These are phyloP conservation scores for Conringia planisiliqua DNA, from an alignment of 345 rosid genomes.

Conservation along the genomic window DNA sequence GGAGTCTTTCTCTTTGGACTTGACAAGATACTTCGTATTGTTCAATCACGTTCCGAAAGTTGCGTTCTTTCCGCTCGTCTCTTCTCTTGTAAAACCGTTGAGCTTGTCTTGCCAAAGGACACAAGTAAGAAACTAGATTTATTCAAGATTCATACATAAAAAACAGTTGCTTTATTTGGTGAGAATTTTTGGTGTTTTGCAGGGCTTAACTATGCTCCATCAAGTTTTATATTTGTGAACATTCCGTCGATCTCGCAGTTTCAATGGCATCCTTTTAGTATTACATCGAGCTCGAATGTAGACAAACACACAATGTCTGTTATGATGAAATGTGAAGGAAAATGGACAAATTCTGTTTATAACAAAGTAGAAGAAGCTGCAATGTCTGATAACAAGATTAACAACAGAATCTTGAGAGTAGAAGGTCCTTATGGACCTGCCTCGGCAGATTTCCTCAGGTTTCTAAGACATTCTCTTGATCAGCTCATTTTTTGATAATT, in stretches of 20 bases:
- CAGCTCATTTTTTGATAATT: background rate
- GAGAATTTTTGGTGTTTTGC: conserved; percentile 22
- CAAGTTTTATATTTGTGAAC: conserved; percentile 66
- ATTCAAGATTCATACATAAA: background rate
- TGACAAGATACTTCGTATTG: conserved; percentile 64
- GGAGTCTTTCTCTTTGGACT: conserved; percentile 76
- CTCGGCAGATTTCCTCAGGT: conserved; percentile 65
- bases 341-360: conserved; percentile 64
- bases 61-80: conserved; percentile 52
- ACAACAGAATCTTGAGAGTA: conserved; percentile 43
- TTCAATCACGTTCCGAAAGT: conserved; percentile 62
- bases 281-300: conserved; percentile 61
- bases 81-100: conserved; percentile 55
- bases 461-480: background rate
- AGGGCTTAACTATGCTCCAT: conserved; percentile 66
- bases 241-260: conserved; percentile 56
- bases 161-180: background rate
- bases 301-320: conserved; percentile 54
- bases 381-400: conserved; percentile 30
- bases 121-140: conserved; percentile 44
- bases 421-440: conserved; percentile 95
- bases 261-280: conserved; percentile 87
- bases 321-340: conserved; percentile 56
- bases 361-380: conserved; percentile 42
- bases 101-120: conserved; percentile 68